phyloP scores from a whole-genome alignment of 805 yeast species.

The Wickerhamomyces chambardii region DNA sequence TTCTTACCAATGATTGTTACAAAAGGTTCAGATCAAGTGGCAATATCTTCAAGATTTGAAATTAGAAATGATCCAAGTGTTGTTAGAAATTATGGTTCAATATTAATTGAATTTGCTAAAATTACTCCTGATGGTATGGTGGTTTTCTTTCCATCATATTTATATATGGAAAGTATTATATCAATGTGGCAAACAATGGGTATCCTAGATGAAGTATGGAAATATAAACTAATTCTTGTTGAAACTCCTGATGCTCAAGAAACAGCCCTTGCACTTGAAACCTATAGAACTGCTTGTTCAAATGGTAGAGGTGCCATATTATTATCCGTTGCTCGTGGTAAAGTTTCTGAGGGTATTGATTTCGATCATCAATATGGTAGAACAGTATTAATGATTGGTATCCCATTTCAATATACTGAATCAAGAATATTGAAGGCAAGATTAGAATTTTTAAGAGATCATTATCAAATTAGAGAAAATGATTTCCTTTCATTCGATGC shows the following conservation, averaged over 20 bases:
- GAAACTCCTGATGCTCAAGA: constrained; percentile 99
- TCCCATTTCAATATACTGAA: constrained; percentile 98
- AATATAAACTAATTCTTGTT: constrained; percentile 86
- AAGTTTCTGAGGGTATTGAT: constrained; percentile 98
- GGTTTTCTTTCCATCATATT: constrained; percentile 93
- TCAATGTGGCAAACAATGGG: constrained; percentile 99
- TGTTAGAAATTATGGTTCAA: constrained; percentile 92
- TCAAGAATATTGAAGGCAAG: constrained; percentile 94
- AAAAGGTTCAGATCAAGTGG: constrained; percentile 96
- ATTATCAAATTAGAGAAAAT: constrained; percentile 85
- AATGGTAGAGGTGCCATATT: constrained; percentile 97
- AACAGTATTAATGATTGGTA: constrained; percentile 97
- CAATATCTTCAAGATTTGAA: constrained; percentile 92
- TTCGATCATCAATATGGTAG: constrained; percentile 98
- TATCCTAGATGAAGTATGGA: constrained; percentile 96
- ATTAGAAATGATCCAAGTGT: constrained; percentile 97
- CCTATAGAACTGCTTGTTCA: constrained; percentile 92
- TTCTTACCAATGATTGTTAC: constrained; percentile 95
- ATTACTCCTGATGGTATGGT: constrained; percentile 98
- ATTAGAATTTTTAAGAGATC: constrained; percentile 86
- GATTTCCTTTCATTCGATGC: constrained; percentile 97
- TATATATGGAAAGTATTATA: constrained; percentile 96
- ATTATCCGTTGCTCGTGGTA: constrained; percentile 97
- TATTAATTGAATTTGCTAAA: constrained; percentile 86
- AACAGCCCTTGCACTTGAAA: constrained; percentile 90